phyloP scores from a whole-genome alignment of 2,329 filamentous ascomycete genomes.

The Cladosporium oxysporum region DNA sequence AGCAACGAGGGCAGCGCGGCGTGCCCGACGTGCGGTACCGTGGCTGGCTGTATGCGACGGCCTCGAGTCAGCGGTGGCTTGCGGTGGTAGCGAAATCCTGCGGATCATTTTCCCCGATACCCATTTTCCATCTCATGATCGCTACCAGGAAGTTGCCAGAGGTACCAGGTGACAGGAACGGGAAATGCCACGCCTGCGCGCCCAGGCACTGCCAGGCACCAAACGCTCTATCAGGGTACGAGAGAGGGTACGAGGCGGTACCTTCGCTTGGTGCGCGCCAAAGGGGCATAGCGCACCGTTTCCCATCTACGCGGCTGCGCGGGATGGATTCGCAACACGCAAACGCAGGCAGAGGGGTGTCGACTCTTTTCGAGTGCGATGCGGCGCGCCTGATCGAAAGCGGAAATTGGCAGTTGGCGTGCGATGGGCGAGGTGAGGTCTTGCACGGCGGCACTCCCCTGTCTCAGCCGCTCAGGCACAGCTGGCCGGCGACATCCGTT shows the following conservation, averaged over 20 bases:
- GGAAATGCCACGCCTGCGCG: neutral
- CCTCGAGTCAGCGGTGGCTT: slow-evolving; percentile 17
- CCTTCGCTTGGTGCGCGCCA: slow-evolving; percentile 12
- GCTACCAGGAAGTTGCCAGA: slow-evolving; percentile 15
- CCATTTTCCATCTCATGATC: slow-evolving; percentile 14
- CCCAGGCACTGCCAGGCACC: neutral
- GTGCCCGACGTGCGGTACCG: slow-evolving; percentile 1
- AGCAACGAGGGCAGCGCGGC: slow-evolving; percentile 6
- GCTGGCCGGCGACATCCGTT: slow-evolving; percentile 9
- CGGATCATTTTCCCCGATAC: slow-evolving; percentile 1
- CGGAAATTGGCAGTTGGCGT: slow-evolving; percentile 11
- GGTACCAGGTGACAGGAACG: slow-evolving; percentile 15
- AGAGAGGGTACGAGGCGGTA: neutral
- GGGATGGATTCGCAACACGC: slow-evolving; percentile 2
- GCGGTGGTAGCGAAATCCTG: slow-evolving; percentile 10
- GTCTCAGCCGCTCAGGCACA: slow-evolving; percentile 7
- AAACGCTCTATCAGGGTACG: neutral
- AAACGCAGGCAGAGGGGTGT: neutral
- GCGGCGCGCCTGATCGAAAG: slow-evolving; percentile 1
- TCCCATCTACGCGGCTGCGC: slow-evolving; percentile 1
- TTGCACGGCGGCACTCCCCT: neutral
- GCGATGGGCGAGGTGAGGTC: slow-evolving; percentile 12
- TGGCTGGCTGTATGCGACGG: slow-evolving; percentile 14
- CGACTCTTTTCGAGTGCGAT: neutral
- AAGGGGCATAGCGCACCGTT: slow-evolving; percentile 13